Base-by-base conservation (phyloP, 306 rosid genomes). In the Morella rubra region DNA sequence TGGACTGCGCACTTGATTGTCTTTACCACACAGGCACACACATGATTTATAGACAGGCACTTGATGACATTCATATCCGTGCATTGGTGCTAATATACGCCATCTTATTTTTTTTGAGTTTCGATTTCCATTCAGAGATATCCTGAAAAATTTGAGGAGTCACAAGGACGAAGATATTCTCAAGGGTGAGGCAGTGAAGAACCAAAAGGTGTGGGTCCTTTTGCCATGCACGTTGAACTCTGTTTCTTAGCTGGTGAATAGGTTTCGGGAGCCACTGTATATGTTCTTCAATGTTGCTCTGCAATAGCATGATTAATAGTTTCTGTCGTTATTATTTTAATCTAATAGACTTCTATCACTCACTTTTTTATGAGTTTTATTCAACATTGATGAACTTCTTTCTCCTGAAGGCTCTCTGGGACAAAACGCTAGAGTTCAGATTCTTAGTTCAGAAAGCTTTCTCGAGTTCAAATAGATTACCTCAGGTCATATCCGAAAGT, bases 181-280 rank as follows among this genome's bases (percentile, higher is more conserved):
- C 5, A 95, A 95, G 82, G 97, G 98, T 50, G 89, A 88, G 85
- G 97, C 95, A 58, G 86, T 92, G 83, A 94, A 85, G 83, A 92
- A 77, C 84, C 98, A 92, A 81, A 92, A 88, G 97, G 97, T 94
- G 44, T 68, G 81, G 19, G 1, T 49, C 1, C 77, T 77, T 59
- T 54, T 66, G 67, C 62, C 65, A 73, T 70, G 22, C 20, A 12
- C 3, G 9, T 32, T 32, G 45, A 49, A 32, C 10, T 7, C 61
- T 69, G 20, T 32, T 60, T 14, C 24, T 49, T n/a, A 45, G 47
- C 46, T 46, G 51, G 44, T 12, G n/a, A 52, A 60, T 54, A 54
- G 62, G 61, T 50, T 55, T 59, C 46, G 3, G 8, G 18, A 8
- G 41, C 37, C 59, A 53, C 37, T 18, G 2, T 32, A 37, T 13